Base-by-base conservation (phyloP, 371 early-diverging fungal genomes). In the Mortierella sp. region DNA sequence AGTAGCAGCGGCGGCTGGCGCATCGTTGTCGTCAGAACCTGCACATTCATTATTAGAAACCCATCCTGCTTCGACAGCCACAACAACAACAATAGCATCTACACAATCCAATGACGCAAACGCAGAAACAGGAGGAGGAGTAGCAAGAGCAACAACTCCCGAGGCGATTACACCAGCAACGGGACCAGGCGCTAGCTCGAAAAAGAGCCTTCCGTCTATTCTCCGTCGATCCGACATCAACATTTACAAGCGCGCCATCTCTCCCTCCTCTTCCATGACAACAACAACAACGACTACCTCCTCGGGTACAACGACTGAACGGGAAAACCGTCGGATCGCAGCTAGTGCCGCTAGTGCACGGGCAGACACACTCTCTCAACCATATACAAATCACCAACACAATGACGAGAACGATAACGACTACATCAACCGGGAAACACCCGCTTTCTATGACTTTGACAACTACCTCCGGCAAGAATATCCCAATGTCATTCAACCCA, bases 211-310 rank as follows among this genome's bases (percentile, higher is more conserved):
- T 34, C 76, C 77, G 2, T 78, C 78, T 8, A 72, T 83, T 44
- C 65, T 83, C 58, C 79, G 80, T 13, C 76, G 83, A 60, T 76
- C 83, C 16, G 83, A 83, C 24, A 83, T 83, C 71, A 75, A 73
- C 55, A 83, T 83, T 58, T 44, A 54, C n/a, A 34, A 76, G n/a
- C 60, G 31, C 73, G 54, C 28, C 13, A 9, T 19, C 11, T 24
- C 52, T 13, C 55, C 81, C 13, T 14, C 72, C 19, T 60, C 74
- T n/a, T 55, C 81, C 24, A 1, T 60, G n/a, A 42, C 63, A 3
- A 42, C 42, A 9, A 42, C 42, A 9, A 28, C 58, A 38, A 42
- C 44, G 24, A 21, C n/a, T 1, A 42, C 68, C 24, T 38, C 68
- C 11, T 16, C 68, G 21, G 38, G 38, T 16, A 24, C 38, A 11